Evolutionary conservation across 108 stramenopile genomes (phyloP).

Genomic region (Cyclotella sp.): DNA sequence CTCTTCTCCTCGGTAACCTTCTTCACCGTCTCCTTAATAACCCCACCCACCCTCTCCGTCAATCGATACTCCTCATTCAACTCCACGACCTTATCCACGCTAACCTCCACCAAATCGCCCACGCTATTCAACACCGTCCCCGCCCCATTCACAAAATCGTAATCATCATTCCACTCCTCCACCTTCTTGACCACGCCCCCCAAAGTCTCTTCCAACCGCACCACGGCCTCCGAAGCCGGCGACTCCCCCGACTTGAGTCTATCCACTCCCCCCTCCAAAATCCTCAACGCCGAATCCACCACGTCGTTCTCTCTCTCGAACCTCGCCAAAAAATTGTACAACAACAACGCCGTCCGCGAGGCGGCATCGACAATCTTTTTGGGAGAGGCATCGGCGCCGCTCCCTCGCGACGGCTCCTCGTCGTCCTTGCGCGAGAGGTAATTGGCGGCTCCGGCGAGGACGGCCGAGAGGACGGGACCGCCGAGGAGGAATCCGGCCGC

Average conservation of each 20-base stretch:
- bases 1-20: slow-evolving; percentile 24
- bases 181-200: slow-evolving; percentile 26
- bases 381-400: neutral
- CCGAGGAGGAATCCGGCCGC: slow-evolving; percentile 58
- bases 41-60: slow-evolving; percentile 36
- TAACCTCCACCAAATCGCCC: slow-evolving; percentile 49
- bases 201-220: slow-evolving; percentile 16
- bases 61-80: slow-evolving; percentile 47
- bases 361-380: slow-evolving; percentile 39
- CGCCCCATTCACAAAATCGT: slow-evolving; percentile 38
- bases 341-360: slow-evolving; percentile 23
- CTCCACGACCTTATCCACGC: slow-evolving; percentile 44
- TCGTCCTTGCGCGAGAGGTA: slow-evolving; percentile 47
- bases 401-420: neutral
- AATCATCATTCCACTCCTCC: slow-evolving; percentile 43
- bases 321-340: slow-evolving; percentile 37
- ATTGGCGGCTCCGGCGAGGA: slow-evolving; percentile 68
- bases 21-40: slow-evolving; percentile 22
- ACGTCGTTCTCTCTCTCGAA: slow-evolving; percentile 42
- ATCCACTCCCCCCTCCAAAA: slow-evolving; percentile 20
- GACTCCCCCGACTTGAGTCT: slow-evolving; percentile 30
- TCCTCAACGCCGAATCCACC: slow-evolving; percentile 19
- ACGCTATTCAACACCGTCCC: slow-evolving; percentile 43
- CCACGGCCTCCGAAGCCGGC: neutral
- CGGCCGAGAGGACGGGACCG: slow-evolving; percentile 63